These are phyloP conservation scores for Pseudocohnilembus persalinus DNA, from an alignment of 169 alveolate genomes.

Conservation along the genomic window DNA sequence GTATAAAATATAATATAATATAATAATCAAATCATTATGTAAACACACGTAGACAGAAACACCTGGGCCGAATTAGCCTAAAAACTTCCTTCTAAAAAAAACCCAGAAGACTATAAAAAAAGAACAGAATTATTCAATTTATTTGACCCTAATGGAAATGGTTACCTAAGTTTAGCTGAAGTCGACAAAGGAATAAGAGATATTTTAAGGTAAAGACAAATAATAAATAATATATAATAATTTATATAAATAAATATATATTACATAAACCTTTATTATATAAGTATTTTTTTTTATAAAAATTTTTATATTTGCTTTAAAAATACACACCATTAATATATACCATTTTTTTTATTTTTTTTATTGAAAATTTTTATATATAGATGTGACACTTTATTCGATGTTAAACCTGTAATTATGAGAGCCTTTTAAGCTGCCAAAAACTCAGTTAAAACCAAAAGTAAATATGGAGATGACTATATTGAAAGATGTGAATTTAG, in stretches of 20 bases:
- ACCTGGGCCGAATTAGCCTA: not conserved
- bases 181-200: not conserved
- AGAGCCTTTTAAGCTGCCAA: not conserved
- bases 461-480: not conserved
- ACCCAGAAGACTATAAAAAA: not conserved
- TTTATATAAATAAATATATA: too few species aligned
- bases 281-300: too few species aligned
- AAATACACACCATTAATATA: too few species aligned
- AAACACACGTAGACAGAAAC: not conserved
- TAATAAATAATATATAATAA: too few species aligned
- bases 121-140: not conserved
- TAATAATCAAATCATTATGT: too few species aligned
- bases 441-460: not conserved
- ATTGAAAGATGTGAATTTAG: not conserved
- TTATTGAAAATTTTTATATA: too few species aligned
- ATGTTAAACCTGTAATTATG: not conserved
- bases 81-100: not conserved
- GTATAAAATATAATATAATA: too few species aligned
- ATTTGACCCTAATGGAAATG: not conserved
- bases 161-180: not conserved
- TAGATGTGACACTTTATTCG: not conserved
- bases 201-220: too few species aligned
- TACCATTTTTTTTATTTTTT: too few species aligned
- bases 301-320: too few species aligned
- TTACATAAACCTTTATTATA: too few species aligned